A percentile compares a stretch with the other conserved stretches of the same genome.
phyloP scores from a whole-genome alignment of 2,329 filamentous ascomycete species.

The Neopestalotiopsis sp. region DNA sequence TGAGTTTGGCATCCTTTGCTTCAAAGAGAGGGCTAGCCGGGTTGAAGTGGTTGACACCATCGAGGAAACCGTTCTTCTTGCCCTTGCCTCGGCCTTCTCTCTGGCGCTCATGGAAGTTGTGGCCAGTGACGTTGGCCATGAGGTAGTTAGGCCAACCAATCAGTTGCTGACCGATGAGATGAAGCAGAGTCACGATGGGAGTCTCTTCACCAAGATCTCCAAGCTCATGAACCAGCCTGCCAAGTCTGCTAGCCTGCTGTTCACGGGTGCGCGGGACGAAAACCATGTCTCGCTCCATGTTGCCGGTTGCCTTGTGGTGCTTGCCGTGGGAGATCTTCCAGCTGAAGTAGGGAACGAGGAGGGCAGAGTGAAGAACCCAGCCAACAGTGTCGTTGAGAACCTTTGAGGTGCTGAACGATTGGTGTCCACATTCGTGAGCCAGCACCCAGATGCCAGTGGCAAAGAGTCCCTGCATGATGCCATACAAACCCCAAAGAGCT shows the following conservation, averaged over 20 bases:
- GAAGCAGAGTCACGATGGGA: constrained; percentile 77
- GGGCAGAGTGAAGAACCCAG: constrained; percentile 85
- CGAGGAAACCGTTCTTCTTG: constrained; percentile 81
- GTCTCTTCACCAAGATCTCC: constrained; percentile 93
- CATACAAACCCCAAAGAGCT: constrained; percentile 68
- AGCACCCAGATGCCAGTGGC: constrained; percentile 95
- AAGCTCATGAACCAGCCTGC: constrained; percentile 79
- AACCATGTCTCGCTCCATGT: constrained; percentile 99
- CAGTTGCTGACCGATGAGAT: constrained; percentile 84
- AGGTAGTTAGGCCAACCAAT: constrained; percentile 94
- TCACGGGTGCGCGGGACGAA: constrained; percentile 94
- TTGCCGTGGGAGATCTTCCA: constrained; percentile 99
- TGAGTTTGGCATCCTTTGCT: constrained; percentile 85
- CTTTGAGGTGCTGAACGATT: constrained; percentile 94
- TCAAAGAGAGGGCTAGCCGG: constrained; percentile 89
- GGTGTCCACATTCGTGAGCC: constrained; percentile 97
- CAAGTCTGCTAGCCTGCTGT: constrained; percentile 76
- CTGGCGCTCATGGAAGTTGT: constrained; percentile 92
- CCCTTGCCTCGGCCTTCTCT: constrained; percentile 90
- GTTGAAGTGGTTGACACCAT: constrained; percentile 94
- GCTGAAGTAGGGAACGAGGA: constrained; percentile 96
- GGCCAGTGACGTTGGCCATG: constrained; percentile 89
- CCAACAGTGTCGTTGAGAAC: constrained; percentile 89
- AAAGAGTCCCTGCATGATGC: constrained; percentile 88
- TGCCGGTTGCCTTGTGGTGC: constrained; percentile 98